A percentile compares a stretch with the other conserved stretches of the same genome.
These are phyloP conservation scores for Venturia asperata DNA, from an alignment of 2,329 filamentous ascomycete genomes.

Conservation along the genomic window DNA sequence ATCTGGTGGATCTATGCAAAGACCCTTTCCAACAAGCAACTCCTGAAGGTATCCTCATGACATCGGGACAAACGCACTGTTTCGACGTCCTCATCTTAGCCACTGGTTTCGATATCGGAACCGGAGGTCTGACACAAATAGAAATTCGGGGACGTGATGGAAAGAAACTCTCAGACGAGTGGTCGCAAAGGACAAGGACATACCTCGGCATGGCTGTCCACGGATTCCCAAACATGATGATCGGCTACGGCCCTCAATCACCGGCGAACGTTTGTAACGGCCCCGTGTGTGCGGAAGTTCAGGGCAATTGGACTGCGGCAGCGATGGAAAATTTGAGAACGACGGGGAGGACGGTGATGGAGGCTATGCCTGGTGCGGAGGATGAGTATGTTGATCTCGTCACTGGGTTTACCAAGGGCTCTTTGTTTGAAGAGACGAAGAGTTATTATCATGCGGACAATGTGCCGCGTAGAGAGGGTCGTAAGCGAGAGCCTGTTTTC, in stretches of 20 bases:
- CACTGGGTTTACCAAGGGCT: background rate
- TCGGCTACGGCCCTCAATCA: conserved; percentile 13
- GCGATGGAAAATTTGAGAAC: background rate
- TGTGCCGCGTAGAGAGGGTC: background rate
- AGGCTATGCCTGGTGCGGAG: background rate
- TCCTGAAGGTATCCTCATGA: conserved; percentile 35
- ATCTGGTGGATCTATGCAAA: conserved; percentile 38
- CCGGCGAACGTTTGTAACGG: conserved; percentile 12
- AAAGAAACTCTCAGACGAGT: conserved; percentile 41
- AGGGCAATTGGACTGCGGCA: conserved; percentile 6
- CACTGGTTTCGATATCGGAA: conserved; percentile 34
- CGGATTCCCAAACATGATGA: conserved; percentile 14
- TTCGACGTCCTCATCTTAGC: conserved; percentile 38
- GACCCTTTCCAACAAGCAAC: conserved; percentile 35
- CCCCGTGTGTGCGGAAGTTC: conserved; percentile 2
- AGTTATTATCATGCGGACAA: conserved; percentile 14
- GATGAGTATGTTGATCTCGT: conserved; percentile 3
- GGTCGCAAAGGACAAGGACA: conserved; percentile 41
- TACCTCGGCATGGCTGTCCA: conserved; percentile 41
- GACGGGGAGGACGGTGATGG: background rate
- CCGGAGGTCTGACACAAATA: conserved; percentile 28
- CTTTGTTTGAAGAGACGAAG: conserved; percentile 1
- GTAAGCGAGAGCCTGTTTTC: conserved; percentile 7
- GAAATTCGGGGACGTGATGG: conserved; percentile 41
- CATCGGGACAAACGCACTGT: conserved; percentile 37